Conservation (phyloP, 1,284 basidiomycete genomes). For the Laetiporus sulphureus region DNA sequence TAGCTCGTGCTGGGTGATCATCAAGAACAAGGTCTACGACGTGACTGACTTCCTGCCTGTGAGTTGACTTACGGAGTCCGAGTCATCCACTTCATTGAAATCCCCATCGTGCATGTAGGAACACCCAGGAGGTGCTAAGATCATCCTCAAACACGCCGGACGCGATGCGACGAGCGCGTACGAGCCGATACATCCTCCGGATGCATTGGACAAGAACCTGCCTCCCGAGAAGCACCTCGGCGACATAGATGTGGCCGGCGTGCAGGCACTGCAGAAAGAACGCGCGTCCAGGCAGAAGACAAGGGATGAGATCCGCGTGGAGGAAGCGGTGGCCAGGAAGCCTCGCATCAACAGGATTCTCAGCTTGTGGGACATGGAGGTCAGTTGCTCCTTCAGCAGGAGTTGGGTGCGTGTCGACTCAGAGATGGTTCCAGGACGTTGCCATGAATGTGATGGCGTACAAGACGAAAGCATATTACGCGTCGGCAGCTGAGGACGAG, state of each 20-base stretch:
- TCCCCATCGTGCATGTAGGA: no score
- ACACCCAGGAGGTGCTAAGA: slow-evolving; percentile 76
- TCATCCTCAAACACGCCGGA: slow-evolving; percentile 77
- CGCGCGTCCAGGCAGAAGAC: slow-evolving; percentile 44
- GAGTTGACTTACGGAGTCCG: slow-evolving; percentile 15
- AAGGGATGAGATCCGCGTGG: slow-evolving; percentile 66
- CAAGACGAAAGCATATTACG: slow-evolving; percentile 78
- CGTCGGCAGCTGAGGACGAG: slow-evolving; percentile 78
- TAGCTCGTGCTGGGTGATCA: slow-evolving; percentile 90
- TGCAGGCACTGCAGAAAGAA: slow-evolving; percentile 33
- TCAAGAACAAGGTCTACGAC: slow-evolving; percentile 72
- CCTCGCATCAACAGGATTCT: slow-evolving; percentile 66
- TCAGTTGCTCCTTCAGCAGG: slow-evolving; percentile 27
- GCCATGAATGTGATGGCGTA: slow-evolving; percentile 63
- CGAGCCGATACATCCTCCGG: slow-evolving; percentile 68
- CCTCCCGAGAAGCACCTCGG: slow-evolving; percentile 67
- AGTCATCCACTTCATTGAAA: no score
- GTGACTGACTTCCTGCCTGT: slow-evolving; percentile 81
- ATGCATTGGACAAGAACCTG: slow-evolving; percentile 65
- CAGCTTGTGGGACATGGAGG: slow-evolving; percentile 75
- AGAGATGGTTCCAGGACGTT: slow-evolving; percentile 33
- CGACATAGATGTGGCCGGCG: slow-evolving; percentile 48
- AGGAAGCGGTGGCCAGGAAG: slow-evolving; percentile 50
- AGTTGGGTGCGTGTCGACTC: no score
- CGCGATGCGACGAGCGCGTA: slow-evolving; percentile 71